Percentiles rank a stretch among this genome's conserved stretches.
Conservation (phyloP, 345 rosid genomes). For the Linum lewisii region DNA sequence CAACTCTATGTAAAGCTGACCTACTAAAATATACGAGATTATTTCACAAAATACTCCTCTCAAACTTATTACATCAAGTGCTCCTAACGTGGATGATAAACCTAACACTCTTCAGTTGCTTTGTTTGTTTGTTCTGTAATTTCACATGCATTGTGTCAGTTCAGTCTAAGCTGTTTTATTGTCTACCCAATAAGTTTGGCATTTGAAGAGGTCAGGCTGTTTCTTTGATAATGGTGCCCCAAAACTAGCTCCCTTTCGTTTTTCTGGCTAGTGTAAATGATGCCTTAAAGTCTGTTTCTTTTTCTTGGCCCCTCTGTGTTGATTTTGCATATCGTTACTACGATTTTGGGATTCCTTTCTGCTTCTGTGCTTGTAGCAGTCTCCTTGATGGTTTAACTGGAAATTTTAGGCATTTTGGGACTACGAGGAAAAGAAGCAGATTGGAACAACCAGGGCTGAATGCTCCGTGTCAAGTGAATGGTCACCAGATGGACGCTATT, state of each 20-base stretch:
- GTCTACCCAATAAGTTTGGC: background rate
- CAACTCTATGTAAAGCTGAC: too few relatives aligned
- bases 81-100: background rate
- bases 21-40: too few relatives aligned
- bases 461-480: conserved; percentile 84
- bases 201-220: background rate
- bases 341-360: background rate
- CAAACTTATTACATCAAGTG: too few relatives aligned
- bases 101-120: background rate
- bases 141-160: too few relatives aligned
- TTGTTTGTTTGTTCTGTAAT: background rate
- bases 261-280: background rate
- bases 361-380: background rate
- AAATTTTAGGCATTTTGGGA: conserved; percentile 82
- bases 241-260: background rate
- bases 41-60: too few relatives aligned
- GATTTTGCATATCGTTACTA: background rate
- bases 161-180: too few relatives aligned
- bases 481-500: conserved; percentile 87
- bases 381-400: background rate
- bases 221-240: background rate
- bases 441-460: conserved; percentile 77
- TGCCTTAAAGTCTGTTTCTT: background rate
- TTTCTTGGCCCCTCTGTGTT: background rate
- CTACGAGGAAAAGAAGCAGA: conserved; percentile 46